Evolutionary conservation across 2,329 filamentous ascomycete species (phyloP).

Genomic region (Trichoderma cornu-damae): DNA sequence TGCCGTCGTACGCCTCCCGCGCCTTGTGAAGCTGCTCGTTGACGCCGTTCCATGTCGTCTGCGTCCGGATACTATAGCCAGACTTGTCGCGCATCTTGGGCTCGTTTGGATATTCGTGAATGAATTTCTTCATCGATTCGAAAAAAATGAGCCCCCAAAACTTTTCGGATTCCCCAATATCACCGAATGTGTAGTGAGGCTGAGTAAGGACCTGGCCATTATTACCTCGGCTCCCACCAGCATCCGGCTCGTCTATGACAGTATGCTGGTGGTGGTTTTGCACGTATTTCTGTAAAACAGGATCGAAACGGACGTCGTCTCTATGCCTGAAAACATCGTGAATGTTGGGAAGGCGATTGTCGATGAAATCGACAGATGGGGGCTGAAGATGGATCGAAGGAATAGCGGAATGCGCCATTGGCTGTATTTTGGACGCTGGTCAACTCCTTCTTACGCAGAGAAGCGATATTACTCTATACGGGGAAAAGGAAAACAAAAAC

Average conservation of each 20-base stretch:
- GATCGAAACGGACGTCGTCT: neutral
- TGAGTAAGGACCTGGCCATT: neutral
- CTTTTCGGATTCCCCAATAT: constrained; percentile 1
- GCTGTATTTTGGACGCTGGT: neutral
- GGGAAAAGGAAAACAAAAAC: neutral
- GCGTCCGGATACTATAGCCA: constrained; percentile 2
- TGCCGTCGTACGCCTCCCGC: constrained; percentile 5
- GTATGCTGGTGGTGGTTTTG: neutral
- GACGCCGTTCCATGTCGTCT: constrained; percentile 7
- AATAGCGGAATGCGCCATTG: neutral
- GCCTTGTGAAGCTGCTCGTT: constrained; percentile 10
- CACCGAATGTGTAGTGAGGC: neutral
- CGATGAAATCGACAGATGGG: constrained; percentile 10
- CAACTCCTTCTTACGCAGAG: neutral
- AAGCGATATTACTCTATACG: neutral
- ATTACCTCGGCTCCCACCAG: neutral
- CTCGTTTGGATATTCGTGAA: neutral
- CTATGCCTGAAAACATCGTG: constrained; percentile 1
- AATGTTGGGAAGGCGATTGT: neutral
- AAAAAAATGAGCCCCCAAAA: constrained; percentile 6
- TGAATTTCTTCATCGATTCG: neutral
- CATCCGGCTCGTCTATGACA: neutral
- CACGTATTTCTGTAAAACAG: constrained; percentile 1
- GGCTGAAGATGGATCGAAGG: constrained; percentile 7
- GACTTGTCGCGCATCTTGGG: neutral